These are phyloP conservation scores for Grigorovia transvaalensis DNA, from an alignment of 805 yeast species.

Conservation along the genomic window DNA sequence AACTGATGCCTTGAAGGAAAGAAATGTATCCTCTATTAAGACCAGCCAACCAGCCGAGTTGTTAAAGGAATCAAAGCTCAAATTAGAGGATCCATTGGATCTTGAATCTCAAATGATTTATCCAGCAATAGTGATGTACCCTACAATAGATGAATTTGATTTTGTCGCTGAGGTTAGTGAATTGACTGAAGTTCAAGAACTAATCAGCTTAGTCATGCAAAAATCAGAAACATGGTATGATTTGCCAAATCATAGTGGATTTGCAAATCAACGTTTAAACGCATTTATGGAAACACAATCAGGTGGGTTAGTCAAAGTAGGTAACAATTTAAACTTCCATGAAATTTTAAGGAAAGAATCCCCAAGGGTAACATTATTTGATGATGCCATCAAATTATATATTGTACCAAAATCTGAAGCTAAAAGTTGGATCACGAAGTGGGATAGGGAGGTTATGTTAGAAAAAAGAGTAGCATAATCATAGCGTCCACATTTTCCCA, in stretches of 20 bases:
- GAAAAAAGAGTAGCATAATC: slow-evolving; percentile 31
- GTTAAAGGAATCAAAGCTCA: slow-evolving; percentile 41
- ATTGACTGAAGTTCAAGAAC: slow-evolving; percentile 51
- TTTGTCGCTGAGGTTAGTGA: slow-evolving; percentile 69
- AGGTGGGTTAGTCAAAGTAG: slow-evolving; percentile 81
- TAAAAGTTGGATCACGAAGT: slow-evolving; percentile 50
- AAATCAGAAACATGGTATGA: slow-evolving; percentile 64
- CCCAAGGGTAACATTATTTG: slow-evolving; percentile 70
- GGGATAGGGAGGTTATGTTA: slow-evolving; percentile 56
- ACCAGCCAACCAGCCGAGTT: slow-evolving; percentile 48
- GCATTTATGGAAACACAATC: slow-evolving; percentile 71
- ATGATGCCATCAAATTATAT: slow-evolving; percentile 58
- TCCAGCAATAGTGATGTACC: slow-evolving; percentile 74
- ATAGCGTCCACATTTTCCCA: slow-evolving; percentile 26
- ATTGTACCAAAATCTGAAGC: slow-evolving; percentile 68
- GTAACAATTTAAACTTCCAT: slow-evolving; percentile 60
- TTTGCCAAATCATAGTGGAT: slow-evolving; percentile 47
- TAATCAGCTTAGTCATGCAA: slow-evolving; percentile 48
- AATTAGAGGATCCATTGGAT: slow-evolving; percentile 55
- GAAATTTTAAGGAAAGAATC: slow-evolving; percentile 50
- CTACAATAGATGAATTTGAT: slow-evolving; percentile 77
- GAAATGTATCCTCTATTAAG: slow-evolving; percentile 43
- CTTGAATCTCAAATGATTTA: slow-evolving; percentile 69
- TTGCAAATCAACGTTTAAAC: slow-evolving; percentile 48
- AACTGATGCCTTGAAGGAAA: slow-evolving; percentile 47